Evolutionary conservation across 768 basidiomycete species (phyloP).

Genomic region (Trametes cinnabarina): DNA sequence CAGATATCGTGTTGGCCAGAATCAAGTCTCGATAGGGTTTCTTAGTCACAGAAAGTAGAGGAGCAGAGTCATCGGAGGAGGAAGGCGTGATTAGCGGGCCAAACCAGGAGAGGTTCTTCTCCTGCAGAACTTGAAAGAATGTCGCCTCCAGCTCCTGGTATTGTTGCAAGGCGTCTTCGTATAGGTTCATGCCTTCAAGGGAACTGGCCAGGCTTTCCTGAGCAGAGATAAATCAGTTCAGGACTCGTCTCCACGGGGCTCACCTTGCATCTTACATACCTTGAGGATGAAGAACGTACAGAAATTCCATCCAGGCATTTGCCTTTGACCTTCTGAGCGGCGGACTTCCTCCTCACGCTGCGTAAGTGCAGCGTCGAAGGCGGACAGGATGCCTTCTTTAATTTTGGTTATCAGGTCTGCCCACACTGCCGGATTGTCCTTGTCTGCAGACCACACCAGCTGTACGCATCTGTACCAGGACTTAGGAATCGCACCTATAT

Average conservation of each 20-base stretch:
- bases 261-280: slow-evolving; percentile 42
- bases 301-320: slow-evolving; percentile 98
- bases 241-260: background rate
- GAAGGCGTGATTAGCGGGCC: slow-evolving; percentile 74
- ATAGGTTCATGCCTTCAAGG: slow-evolving; percentile 85
- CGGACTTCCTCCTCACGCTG: slow-evolving; percentile 88
- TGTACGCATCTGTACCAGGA: slow-evolving; percentile 65
- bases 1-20: slow-evolving; percentile 83
- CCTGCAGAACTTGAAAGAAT: slow-evolving; percentile 71
- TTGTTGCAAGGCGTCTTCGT: slow-evolving; percentile 84
- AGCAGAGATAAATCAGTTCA: background rate
- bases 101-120: slow-evolving; percentile 91
- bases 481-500: slow-evolving; percentile 14
- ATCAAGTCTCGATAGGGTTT: slow-evolving; percentile 91
- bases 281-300: slow-evolving; percentile 96
- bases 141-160: slow-evolving; percentile 90
- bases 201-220: slow-evolving; percentile 94
- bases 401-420: slow-evolving; percentile 84
- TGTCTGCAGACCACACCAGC: slow-evolving; percentile 69
- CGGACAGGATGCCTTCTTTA: slow-evolving; percentile 83
- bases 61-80: slow-evolving; percentile 72
- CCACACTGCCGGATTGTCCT: slow-evolving; percentile 79
- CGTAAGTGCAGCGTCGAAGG: slow-evolving; percentile 77
- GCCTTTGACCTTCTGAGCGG: slow-evolving; percentile 83
- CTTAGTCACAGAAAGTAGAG: slow-evolving; percentile 72